Percentiles rank a stretch among this genome's conserved stretches.
phyloP scores from a whole-genome alignment of 345 rosid genomes.

The Lepidium africanum region DNA sequence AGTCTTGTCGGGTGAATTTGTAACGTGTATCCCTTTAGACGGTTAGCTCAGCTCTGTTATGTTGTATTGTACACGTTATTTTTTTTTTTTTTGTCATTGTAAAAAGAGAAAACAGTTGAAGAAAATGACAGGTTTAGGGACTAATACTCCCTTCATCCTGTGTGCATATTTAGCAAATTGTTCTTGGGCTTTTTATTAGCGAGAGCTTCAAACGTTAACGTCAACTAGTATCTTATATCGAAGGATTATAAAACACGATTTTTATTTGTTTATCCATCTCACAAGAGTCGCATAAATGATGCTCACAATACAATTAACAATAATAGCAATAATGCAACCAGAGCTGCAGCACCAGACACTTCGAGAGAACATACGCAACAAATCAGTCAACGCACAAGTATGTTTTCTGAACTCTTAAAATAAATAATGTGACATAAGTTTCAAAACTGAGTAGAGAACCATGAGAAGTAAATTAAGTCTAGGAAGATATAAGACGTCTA shows the following conservation, averaged over 20 bases:
- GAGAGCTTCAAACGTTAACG: not conserved
- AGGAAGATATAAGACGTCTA: not conserved
- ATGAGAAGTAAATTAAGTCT: conserved; percentile 9
- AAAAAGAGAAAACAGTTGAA: not conserved
- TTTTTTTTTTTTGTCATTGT: conserved; percentile 5
- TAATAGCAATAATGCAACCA: not conserved
- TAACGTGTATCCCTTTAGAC: conserved; percentile 13
- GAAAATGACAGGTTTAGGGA: not conserved
- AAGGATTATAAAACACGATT: not conserved
- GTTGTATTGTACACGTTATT: conserved; percentile 5
- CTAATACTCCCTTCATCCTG: not conserved
- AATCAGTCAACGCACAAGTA: not conserved
- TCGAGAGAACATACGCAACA: not conserved
- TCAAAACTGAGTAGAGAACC: not conserved
- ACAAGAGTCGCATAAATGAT: not conserved
- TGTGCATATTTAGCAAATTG: not conserved
- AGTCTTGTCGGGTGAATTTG: conserved; percentile 21
- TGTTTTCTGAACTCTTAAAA: not conserved
- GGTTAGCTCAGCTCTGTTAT: conserved; percentile 12
- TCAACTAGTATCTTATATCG: not conserved
- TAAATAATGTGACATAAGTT: conserved; percentile 1
- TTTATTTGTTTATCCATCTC: not conserved
- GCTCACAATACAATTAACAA: not conserved
- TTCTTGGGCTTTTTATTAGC: not conserved
- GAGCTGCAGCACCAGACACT: not conserved